Percentiles rank a stretch among this genome's conserved stretches.
These are phyloP conservation scores for Apiospora aurea DNA, from an alignment of 2,329 filamentous ascomycete genomes.

Conservation along the genomic window DNA sequence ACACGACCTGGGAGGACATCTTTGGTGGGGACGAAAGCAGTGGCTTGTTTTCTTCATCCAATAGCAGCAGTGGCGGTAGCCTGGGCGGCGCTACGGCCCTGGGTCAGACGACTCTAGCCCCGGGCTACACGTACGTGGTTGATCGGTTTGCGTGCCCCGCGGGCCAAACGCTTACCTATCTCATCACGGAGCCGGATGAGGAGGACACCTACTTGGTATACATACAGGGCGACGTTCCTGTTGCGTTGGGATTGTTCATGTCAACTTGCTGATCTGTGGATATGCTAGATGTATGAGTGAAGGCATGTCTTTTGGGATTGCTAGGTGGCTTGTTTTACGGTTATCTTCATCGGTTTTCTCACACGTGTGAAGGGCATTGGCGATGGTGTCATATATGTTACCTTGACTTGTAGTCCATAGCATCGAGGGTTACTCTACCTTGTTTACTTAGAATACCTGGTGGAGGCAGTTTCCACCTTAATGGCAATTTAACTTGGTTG, in stretches of 20 bases:
- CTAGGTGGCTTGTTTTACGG: neutral
- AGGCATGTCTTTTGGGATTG: neutral
- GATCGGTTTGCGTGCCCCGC: slow-evolving; percentile 60
- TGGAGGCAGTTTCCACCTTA: neutral
- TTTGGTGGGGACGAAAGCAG: slow-evolving; percentile 41
- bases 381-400: neutral
- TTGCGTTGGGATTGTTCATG: slow-evolving; percentile 46
- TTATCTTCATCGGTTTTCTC: neutral
- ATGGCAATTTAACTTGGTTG: neutral
- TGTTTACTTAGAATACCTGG: neutral
- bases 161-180: slow-evolving; percentile 56
- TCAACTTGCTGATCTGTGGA: slow-evolving; percentile 37
- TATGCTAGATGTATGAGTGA: neutral
- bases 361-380: neutral
- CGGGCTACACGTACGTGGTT: slow-evolving; percentile 62
- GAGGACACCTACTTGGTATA: slow-evolving; percentile 61
- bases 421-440: neutral
- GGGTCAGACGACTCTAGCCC: slow-evolving; percentile 51
- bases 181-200: slow-evolving; percentile 52
- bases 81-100: slow-evolving; percentile 43
- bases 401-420: neutral
- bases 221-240: slow-evolving; percentile 68
- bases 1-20: slow-evolving; percentile 61
- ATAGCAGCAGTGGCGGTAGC: neutral
- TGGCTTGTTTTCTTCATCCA: neutral